Evolutionary conservation across 495 filamentous ascomycete genomes (phyloP), one percentile per base, ranked within the genome.

Genomic region (Venustampulla echinocandica): DNA sequence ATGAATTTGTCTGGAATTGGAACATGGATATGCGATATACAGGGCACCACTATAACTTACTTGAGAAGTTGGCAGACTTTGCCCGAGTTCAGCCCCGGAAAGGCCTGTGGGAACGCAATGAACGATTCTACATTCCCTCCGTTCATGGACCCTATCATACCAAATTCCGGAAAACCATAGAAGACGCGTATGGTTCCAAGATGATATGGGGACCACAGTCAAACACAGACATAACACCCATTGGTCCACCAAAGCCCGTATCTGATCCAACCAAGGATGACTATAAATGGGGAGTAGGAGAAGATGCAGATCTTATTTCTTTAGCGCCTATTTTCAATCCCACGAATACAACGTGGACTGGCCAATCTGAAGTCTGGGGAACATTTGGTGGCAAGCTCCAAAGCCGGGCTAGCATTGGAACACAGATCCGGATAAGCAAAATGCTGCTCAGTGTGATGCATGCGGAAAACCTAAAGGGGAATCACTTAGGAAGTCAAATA

Each of bases 1-100:
- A 84, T 47, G 81, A 84, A 43, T 84, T 71, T 54, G 71, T 84
- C 44, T 88, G 83, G 84, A 86, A 87, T 57, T 80, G 81, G 70
- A 82, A 87, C 52, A 73, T 83, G 58, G 82, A 88, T 56, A 73
- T 74, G n/a, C 74, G 85, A 17, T 75, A 78, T 45, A 83, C 76
- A 0, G 82, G 83, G 7, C 77, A 88, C 49, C 69, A 77, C 59
- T 87, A 87, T 58, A 75, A 85, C 52, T 70, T 85, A 38, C 64
- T 87, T 14, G 74, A 79, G 50, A 74, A 72, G 43, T 52, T 85
- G 10, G 54, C 63, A 10, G 52, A 70, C 1, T 88, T 85, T 61
- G 74, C 73, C 10, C 67, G 63, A 52, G 64, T 68, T 30, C 77
- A 84, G 54, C 84, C 84, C 0, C 67, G 85, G 18, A 79, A 79